Conservation (phyloP, 208 protist species). For the Acanthamoeba divionensis region DNA sequence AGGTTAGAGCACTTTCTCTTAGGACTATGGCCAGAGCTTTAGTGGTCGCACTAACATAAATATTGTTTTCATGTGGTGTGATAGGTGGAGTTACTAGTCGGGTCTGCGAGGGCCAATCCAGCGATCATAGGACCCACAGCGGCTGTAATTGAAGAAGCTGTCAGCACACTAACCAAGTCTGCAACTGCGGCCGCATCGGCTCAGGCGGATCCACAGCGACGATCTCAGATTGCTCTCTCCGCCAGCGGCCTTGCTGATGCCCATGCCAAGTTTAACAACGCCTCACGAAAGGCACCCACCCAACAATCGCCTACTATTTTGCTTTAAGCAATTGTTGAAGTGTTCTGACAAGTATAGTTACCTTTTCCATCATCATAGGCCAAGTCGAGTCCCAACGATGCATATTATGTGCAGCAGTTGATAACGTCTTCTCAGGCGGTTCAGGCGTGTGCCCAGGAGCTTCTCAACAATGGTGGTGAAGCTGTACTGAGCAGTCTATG, state of each 20-base stretch:
- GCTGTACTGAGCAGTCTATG: not conserved
- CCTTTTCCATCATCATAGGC: too few species aligned
- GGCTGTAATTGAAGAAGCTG: not conserved
- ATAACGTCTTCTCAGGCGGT: not conserved
- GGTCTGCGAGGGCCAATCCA: constrained; percentile 4
- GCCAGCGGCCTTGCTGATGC: not conserved
- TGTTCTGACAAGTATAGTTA: too few species aligned
- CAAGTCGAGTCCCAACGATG: not conserved
- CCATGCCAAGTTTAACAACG: not conserved
- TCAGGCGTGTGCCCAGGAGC: not conserved
- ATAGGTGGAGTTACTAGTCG: not conserved
- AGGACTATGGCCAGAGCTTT: not conserved
- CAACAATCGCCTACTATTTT: not conserved
- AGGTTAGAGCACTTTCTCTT: not conserved
- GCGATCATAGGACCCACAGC: not conserved
- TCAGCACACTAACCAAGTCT: not conserved
- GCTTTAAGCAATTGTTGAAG: not conserved
- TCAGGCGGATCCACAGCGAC: not conserved
- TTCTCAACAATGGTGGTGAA: not conserved
- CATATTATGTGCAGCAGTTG: constrained; percentile 15
- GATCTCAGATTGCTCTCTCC: too few species aligned
- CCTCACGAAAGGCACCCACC: too few species aligned
- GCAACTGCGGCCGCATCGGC: not conserved
- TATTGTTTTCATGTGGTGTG: not conserved
- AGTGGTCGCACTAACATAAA: not conserved